Conservation (phyloP, 2,329 filamentous ascomycete species). For the Trichoderma afroharzianum region DNA sequence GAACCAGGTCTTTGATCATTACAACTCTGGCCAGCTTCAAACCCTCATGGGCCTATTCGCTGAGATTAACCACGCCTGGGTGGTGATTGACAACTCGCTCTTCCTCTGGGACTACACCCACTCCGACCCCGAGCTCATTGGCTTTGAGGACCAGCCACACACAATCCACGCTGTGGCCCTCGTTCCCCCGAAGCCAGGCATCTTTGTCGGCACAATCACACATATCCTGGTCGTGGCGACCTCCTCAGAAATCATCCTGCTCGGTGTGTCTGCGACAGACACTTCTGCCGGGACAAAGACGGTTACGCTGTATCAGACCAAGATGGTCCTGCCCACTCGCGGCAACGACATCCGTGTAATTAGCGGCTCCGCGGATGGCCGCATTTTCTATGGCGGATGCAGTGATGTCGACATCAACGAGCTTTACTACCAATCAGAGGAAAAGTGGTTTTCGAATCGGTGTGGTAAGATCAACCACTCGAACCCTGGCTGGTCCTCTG, state of each 20-base stretch:
- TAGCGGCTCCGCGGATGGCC: conserved; percentile 75
- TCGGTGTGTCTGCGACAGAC: conserved; percentile 73
- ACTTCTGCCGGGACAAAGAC: conserved; percentile 66
- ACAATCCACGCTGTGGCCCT: conserved; percentile 90
- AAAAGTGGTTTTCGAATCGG: conserved; percentile 90
- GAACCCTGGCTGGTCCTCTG: conserved; percentile 64
- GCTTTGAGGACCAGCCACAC: conserved; percentile 84
- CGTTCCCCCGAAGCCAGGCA: conserved; percentile 76
- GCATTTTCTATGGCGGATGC: conserved; percentile 87
- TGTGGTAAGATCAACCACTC: conserved; percentile 89
- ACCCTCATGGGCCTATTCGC: conserved; percentile 96
- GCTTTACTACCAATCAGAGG: conserved; percentile 93
- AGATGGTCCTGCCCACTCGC: conserved; percentile 74
- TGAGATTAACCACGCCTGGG: conserved; percentile 92
- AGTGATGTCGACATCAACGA: conserved; percentile 87
- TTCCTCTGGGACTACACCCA: conserved; percentile 98
- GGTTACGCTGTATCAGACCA: conserved; percentile 82
- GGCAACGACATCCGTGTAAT: conserved; percentile 76
- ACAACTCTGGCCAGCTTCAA: conserved; percentile 79
- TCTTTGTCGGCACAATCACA: conserved; percentile 82
- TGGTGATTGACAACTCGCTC: conserved; percentile 89
- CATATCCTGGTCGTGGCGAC: conserved; percentile 89
- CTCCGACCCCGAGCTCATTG: conserved; percentile 85
- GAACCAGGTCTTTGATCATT: conserved; percentile 87
- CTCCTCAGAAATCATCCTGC: conserved; percentile 74